Conservation (phyloP, 192 early-diverging fungal genomes). For the Hyaloraphidium curvatum region DNA sequence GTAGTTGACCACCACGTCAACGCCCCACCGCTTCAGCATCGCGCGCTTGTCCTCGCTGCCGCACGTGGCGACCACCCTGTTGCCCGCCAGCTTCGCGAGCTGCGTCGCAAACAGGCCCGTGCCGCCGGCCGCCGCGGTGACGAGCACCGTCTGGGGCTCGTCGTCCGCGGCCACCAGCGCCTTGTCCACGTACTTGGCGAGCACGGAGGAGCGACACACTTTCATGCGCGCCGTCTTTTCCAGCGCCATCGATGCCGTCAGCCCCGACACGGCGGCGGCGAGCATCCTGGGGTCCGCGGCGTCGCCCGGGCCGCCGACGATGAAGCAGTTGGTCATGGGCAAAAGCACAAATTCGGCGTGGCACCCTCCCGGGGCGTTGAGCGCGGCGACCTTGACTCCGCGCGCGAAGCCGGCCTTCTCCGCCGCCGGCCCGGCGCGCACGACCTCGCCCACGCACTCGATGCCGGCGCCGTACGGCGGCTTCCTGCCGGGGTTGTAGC, state of each 20-base stretch:
- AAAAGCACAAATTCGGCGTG: slow-evolving; percentile 35
- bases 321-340: too few species aligned
- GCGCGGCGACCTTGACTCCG: slow-evolving; percentile 10
- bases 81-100: slow-evolving; percentile 36
- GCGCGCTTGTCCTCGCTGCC: slow-evolving; percentile 23
- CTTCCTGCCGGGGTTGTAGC: slow-evolving; percentile 27
- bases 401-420: too few species aligned
- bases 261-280: slow-evolving; percentile 16
- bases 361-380: slow-evolving; percentile 15
- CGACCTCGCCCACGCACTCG: slow-evolving; percentile 29
- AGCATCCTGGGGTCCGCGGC: background rate
- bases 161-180: too few species aligned
- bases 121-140: slow-evolving; percentile 36
- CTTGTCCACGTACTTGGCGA: too few species aligned
- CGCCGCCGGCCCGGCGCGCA: slow-evolving; percentile 20
- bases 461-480: slow-evolving; percentile 37
- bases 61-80: slow-evolving; percentile 36
- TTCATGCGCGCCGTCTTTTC: slow-evolving; percentile 20
- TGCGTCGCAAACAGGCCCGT: slow-evolving; percentile 39
- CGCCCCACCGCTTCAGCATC: slow-evolving; percentile 27
- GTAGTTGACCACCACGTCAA: slow-evolving; percentile 36
- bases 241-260: slow-evolving; percentile 29
- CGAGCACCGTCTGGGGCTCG: slow-evolving; percentile 30
- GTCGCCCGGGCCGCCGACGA: too few species aligned
- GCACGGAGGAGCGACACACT: too few species aligned